Evolutionary conservation across 257 asterid species (phyloP).

Genomic region (Dorcoceras hygrometricum): DNA sequence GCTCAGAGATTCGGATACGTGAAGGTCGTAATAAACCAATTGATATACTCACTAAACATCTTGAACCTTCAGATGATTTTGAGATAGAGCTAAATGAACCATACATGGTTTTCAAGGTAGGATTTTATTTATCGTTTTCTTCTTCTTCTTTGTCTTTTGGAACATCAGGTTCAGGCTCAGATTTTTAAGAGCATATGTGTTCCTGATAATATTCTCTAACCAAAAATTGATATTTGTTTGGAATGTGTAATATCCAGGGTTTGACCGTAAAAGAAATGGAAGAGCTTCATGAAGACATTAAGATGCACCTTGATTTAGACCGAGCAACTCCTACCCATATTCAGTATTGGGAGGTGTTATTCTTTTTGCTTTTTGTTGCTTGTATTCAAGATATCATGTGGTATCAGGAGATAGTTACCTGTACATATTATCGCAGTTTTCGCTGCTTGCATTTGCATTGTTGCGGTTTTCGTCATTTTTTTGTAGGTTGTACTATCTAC

Average conservation of each 20-base stretch:
- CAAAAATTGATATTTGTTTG: slow-evolving; percentile 29
- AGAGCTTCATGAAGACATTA: slow-evolving; percentile 87
- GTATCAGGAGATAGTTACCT: neutral
- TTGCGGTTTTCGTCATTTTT: no score
- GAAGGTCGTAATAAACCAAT: slow-evolving; percentile 95
- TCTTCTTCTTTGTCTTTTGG: slow-evolving; percentile 10
- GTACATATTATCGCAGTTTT: neutral
- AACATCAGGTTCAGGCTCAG: neutral
- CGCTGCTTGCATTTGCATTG: neutral
- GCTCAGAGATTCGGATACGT: slow-evolving; percentile 90
- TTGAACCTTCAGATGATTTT: slow-evolving; percentile 78
- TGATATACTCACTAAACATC: slow-evolving; percentile 82
- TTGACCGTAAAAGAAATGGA: slow-evolving; percentile 85
- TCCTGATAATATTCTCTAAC: slow-evolving; percentile 15
- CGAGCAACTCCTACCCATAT: slow-evolving; percentile 76
- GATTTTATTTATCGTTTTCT: slow-evolving; percentile 3
- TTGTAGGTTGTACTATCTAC: no score
- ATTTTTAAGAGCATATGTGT: neutral
- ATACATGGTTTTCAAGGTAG: slow-evolving; percentile 79
- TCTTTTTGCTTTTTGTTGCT: slow-evolving; percentile 7
- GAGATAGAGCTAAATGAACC: slow-evolving; percentile 89
- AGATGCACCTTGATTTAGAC: slow-evolving; percentile 89
- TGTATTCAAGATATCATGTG: neutral
- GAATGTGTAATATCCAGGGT: slow-evolving; percentile 44
- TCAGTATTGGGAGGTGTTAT: slow-evolving; percentile 83